Percentiles rank a stretch among this genome's conserved stretches.
These are phyloP conservation scores for Chrysanthemum seticuspe DNA, from an alignment of 129 eudicot genomes.

Conservation along the genomic window DNA sequence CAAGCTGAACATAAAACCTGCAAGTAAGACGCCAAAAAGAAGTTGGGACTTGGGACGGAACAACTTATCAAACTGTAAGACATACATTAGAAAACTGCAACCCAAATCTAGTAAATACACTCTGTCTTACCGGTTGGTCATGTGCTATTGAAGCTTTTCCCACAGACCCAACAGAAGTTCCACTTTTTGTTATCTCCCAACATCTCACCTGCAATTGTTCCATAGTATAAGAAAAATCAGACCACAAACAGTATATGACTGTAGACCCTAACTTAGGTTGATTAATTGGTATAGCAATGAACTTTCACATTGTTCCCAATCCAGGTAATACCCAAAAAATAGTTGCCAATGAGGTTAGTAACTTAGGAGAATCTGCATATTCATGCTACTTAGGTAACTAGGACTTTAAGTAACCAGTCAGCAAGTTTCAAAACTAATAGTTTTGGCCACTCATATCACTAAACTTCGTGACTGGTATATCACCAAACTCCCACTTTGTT, in stretches of 20 bases:
- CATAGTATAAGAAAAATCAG: slow-evolving; percentile 7
- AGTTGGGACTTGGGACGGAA: background rate
- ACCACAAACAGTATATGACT: background rate
- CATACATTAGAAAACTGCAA: background rate
- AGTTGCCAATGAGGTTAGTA: no score
- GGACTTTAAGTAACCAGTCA: no score
- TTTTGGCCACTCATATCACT: no score
- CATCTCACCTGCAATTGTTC: slow-evolving; percentile 66
- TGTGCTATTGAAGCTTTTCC: slow-evolving; percentile 78
- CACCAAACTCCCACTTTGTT: no score
- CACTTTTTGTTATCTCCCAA: slow-evolving; percentile 83
- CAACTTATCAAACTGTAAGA: background rate
- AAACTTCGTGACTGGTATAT: no score
- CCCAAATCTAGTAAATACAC: background rate
- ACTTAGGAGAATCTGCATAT: no score
- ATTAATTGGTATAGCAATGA: no score
- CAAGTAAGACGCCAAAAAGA: slow-evolving; percentile 12
- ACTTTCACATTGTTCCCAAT: no score
- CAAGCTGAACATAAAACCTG: slow-evolving; percentile 95
- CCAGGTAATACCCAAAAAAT: no score
- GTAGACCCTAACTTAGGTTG: no score
- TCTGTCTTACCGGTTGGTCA: slow-evolving; percentile 75
- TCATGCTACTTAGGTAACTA: no score
- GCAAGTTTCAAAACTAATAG: no score
- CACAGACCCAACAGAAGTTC: slow-evolving; percentile 51